Conservation (phyloP, 169 alveolate species). For the Eimeria necatrix region DNA sequence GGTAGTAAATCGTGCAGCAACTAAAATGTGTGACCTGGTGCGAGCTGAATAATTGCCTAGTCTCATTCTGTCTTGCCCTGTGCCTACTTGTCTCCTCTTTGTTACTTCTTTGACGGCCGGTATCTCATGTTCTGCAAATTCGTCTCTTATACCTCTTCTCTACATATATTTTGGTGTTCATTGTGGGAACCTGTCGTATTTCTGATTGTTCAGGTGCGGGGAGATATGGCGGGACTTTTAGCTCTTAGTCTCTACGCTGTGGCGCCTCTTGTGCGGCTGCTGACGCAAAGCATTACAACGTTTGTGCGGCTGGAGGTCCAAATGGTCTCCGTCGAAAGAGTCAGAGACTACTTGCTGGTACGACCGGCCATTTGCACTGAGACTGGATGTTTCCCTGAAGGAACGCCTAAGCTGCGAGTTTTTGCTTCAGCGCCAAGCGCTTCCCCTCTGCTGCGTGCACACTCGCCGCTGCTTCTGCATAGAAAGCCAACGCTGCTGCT, state of each 20-base stretch:
- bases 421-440: too few relatives aligned
- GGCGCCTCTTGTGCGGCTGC: constrained; percentile 62
- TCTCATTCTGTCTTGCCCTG: too few relatives aligned
- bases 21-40: too few relatives aligned
- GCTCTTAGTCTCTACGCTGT: constrained; percentile 52
- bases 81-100: too few relatives aligned
- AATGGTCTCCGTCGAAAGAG: constrained; percentile 66
- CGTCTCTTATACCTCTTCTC: background rate
- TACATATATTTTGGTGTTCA: background rate
- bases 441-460: background rate
- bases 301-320: constrained; percentile 62
- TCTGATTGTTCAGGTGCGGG: constrained; percentile 34
- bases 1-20: too few relatives aligned
- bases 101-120: too few relatives aligned
- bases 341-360: constrained; percentile 46
- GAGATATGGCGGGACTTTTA: constrained; percentile 55
- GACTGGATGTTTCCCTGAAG: too few relatives aligned
- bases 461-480: background rate
- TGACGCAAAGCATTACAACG: constrained; percentile 54
- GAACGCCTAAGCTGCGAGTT: too few relatives aligned
- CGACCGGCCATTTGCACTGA: background rate
- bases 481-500: background rate
- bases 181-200: background rate
- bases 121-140: too few relatives aligned
- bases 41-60: too few relatives aligned